Conservation (phyloP, 2,329 filamentous ascomycete species). For the Aspergillus luchuensis region DNA sequence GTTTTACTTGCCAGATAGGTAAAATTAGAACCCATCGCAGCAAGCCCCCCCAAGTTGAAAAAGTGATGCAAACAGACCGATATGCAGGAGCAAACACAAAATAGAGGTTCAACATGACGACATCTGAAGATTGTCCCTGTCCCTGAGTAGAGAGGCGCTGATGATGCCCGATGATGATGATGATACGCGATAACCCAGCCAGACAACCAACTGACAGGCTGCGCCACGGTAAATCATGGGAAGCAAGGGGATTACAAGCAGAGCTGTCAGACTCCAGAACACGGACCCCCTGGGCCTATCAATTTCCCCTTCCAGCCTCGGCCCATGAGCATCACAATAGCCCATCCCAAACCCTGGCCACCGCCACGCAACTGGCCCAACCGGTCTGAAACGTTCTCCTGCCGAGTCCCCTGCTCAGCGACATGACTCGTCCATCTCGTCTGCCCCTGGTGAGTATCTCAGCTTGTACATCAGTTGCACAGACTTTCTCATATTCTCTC, state of each 20-base stretch:
- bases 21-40: neutral
- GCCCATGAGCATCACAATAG: constrained; percentile 6
- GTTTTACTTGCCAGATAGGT: neutral
- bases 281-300: constrained; percentile 3
- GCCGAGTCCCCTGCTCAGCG: neutral
- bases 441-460: too few relatives aligned
- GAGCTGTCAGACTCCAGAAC: constrained; percentile 8
- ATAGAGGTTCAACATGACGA: neutral
- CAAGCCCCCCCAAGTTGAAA: neutral
- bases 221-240: constrained; percentile 1
- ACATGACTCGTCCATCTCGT: neutral
- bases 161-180: neutral
- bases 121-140: neutral
- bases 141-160: too few relatives aligned
- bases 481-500: too few relatives aligned
- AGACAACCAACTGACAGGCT: neutral
- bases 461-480: too few relatives aligned
- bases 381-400: neutral
- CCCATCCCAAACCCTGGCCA: constrained; percentile 1
- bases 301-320: constrained; percentile 2
- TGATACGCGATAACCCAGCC: neutral
- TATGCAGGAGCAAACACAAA: neutral
- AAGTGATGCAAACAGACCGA: neutral
- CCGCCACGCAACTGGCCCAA: neutral
- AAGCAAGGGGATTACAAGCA: constrained; percentile 6